Base-by-base conservation (phyloP, 805 yeast species). In the Candida insectorum region DNA sequence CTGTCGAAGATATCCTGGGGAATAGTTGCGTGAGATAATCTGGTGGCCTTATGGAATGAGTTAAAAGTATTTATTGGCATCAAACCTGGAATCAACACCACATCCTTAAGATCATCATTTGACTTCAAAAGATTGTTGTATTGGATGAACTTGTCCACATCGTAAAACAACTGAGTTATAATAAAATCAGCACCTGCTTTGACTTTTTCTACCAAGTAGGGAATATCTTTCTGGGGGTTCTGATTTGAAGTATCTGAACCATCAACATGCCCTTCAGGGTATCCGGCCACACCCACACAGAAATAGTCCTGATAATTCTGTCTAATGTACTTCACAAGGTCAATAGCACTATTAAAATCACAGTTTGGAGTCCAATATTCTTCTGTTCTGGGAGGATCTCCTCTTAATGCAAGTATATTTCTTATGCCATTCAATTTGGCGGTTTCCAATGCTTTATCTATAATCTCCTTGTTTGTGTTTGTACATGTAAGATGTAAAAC, bases 241-340 rank as follows among this genome's bases (percentile, higher is more conserved):
- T 88, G 96, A 22, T 69, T 70, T 6, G 76, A 59, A 28, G 62
- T 70, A 46, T 81, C 85, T 1, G 87, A 71, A 10, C 94, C 91
- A 47, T 89, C 96, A 22, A 86, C 88, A 60, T 91, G 97, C 13
- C 98, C 98, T 55, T 91, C 98, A 6, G 98, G 96, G 57, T 91
- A 91, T 1, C 94, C 97, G 2, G 98, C 98, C 11, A 91, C 98
- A 40, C 98, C 98, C 35, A 91, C 69, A 53, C 96, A 85, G 61
- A 91, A 91, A 47, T 79, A 82, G 52, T 85, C 85, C 3, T 86
- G 93, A 53, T 89, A 69, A 30, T 76, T 56, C 34, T 68, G 44
- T 45, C 75, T 77, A 45, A 93, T 89, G 55, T 91, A 89, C 44
- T 64, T 73, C 8, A 93, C 95, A 40, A 93, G 72, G 55, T 93